Conservation (phyloP, 2,329 filamentous ascomycete genomes). For the Colletotrichum scovillei region DNA sequence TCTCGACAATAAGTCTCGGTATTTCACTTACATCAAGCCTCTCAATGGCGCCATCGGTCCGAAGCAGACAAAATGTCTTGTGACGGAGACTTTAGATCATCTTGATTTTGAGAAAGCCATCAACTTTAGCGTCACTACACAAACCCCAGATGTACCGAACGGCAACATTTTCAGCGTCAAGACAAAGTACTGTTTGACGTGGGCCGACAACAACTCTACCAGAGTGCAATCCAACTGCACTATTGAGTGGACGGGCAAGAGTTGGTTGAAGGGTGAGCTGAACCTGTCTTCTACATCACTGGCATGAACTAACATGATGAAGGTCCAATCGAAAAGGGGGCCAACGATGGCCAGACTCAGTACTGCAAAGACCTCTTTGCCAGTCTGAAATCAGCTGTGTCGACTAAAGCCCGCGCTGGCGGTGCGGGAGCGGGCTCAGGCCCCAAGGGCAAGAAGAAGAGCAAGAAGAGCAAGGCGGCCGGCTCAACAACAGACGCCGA, state of each 20-base stretch:
- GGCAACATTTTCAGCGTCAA: slow-evolving; percentile 93
- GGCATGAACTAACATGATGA: slow-evolving; percentile 43
- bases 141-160: slow-evolving; percentile 94
- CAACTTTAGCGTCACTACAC: slow-evolving; percentile 83
- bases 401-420: slow-evolving; percentile 67
- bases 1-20: slow-evolving; percentile 79
- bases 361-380: slow-evolving; percentile 86
- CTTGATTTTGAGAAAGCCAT: slow-evolving; percentile 90
- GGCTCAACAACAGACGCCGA: slow-evolving; percentile 57
- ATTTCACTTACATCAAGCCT: slow-evolving; percentile 92
- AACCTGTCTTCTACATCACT: not conserved
- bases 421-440: slow-evolving; percentile 56
- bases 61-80: slow-evolving; percentile 93
- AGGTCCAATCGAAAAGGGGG: slow-evolving; percentile 97
- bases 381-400: slow-evolving; percentile 78
- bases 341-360: slow-evolving; percentile 86
- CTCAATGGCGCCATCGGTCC: slow-evolving; percentile 86
- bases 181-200: slow-evolving; percentile 93
- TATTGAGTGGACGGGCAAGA: slow-evolving; percentile 97
- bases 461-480: slow-evolving; percentile 61
- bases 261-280: slow-evolving; percentile 89
- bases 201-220: slow-evolving; percentile 89
- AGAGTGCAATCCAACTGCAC: slow-evolving; percentile 88
- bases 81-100: slow-evolving; percentile 84
- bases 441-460: slow-evolving; percentile 72